phyloP scores from a whole-genome alignment of 2,329 filamentous ascomycete genomes.

The Zymoseptoria brevis region DNA sequence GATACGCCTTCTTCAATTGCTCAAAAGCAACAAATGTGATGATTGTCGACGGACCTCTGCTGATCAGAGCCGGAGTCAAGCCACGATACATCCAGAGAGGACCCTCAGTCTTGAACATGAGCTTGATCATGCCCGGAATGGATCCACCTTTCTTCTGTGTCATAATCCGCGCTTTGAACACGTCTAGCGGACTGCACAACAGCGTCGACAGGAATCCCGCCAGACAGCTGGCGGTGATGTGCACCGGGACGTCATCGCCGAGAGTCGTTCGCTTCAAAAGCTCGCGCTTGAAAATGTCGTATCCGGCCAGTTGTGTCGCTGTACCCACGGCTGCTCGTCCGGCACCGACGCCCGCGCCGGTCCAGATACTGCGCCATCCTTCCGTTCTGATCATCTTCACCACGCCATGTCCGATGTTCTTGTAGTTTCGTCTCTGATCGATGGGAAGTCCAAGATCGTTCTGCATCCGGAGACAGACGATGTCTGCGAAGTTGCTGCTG shows the following conservation, averaged over 20 bases:
- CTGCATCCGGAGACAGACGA: constrained; percentile 19
- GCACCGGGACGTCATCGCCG: constrained; percentile 14
- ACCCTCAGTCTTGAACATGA: constrained; percentile 15
- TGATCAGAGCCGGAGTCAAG: constrained; percentile 18
- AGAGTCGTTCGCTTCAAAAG: constrained; percentile 15
- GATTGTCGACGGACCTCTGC: constrained; percentile 17
- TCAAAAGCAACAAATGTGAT: not conserved
- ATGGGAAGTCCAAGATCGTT: constrained; percentile 14
- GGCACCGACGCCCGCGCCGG: constrained; percentile 17
- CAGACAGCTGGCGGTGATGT: constrained; percentile 17
- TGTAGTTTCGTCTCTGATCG: constrained; percentile 15
- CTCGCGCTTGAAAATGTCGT: constrained; percentile 20
- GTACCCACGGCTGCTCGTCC: constrained; percentile 15
- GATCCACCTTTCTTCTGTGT: constrained; percentile 10
- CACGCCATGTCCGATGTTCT: constrained; percentile 15
- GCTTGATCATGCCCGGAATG: constrained; percentile 12
- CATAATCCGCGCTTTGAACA: constrained; percentile 20
- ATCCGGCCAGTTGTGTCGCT: constrained; percentile 18
- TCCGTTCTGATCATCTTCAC: constrained; percentile 15
- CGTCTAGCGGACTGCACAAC: constrained; percentile 20
- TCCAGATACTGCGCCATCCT: constrained; percentile 20
- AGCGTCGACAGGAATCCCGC: constrained; percentile 20
- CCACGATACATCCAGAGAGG: constrained; percentile 19
- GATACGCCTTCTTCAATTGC: not conserved
- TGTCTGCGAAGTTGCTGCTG: constrained; percentile 17